Evolutionary conservation across 371 early-diverging fungal genomes (phyloP), one percentile per base, ranked within the genome.

Genomic region (Smittium culicis): DNA sequence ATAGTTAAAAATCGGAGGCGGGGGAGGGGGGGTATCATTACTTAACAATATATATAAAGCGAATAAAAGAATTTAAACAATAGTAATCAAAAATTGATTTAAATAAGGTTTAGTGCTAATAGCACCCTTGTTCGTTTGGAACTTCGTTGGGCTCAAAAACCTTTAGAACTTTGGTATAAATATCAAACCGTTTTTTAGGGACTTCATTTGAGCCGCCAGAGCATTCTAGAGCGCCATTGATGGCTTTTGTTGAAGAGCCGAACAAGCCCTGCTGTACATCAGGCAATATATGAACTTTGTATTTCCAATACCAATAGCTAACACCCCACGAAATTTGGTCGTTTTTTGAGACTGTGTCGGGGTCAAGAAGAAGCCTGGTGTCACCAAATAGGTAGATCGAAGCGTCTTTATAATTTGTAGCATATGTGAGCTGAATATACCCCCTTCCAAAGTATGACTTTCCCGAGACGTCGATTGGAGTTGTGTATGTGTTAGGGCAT

Each of bases 151-250:
- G 70, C 2, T 66, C 74, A 69, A 77, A 70, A 63, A 77, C 35
- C 0, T 69, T 65, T 31, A 77, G 54, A 11, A 77, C 35, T 3
- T 68, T 71, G 64, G 61, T 71, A 68, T 77, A 77, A 69, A 77
- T 70, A 27, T 69, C 69, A 35, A 74, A 77, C 59, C 77, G 71
- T 68, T 74, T 74, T 68, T 74, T 74, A 20, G 77, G 75, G 69
- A 73, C 75, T 65, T 76, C 77, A 61, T 68, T 68, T 17, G 24
- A 29, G 11, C 67, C 65, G 33, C 78, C 78, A 34, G 67, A 68
- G 67, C 78, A 78, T 74, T 78, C 78, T 28, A 78, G 67, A 0
- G 70, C 78, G 25, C 78, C 78, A 57, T 78, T 78, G 56, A 78
- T 77, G 54, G 66, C 71, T 58, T 73, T 76, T 66, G 74, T 73